A percentile compares a stretch with the other conserved stretches of the same genome.
Conservation (phyloP, 2,329 filamentous ascomycete genomes). For the Colletotrichum eleusines region DNA sequence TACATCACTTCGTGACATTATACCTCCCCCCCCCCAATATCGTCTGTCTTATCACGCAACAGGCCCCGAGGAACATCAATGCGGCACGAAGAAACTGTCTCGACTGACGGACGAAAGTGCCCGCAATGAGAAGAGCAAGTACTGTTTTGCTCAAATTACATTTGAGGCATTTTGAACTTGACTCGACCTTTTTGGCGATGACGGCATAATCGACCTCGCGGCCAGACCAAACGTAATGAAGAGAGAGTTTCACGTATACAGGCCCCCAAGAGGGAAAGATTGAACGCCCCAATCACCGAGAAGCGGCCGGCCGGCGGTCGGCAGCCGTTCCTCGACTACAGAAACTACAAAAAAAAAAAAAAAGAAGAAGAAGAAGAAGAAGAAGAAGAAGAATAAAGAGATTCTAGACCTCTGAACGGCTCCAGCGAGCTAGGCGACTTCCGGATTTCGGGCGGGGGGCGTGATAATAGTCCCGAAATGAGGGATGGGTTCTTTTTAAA, state of each 20-base stretch:
- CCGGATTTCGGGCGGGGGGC: slow-evolving; percentile 5
- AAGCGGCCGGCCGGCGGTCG: neutral
- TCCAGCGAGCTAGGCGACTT: slow-evolving; percentile 15
- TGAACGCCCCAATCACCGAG: neutral
- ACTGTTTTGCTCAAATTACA: neutral
- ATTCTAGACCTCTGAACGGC: neutral
- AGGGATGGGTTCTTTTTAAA: slow-evolving; percentile 12
- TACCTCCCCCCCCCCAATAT: neutral
- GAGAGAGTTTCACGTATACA: neutral
- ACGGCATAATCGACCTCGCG: neutral
- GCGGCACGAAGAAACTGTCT: neutral
- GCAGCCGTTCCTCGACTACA: too few species aligned
- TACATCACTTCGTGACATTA: too few species aligned
- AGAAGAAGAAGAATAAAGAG: too few species aligned
- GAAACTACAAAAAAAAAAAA: too few species aligned
- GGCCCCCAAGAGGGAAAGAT: too few species aligned
- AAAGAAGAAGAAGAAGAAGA: too few species aligned
- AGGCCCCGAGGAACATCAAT: too few species aligned
- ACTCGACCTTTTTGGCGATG: neutral
- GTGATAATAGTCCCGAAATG: neutral
- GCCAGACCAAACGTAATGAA: too few species aligned
- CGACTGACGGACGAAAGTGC: neutral
- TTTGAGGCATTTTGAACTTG: neutral
- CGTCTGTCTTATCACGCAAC: too few species aligned
- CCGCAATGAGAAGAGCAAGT: neutral